Percentiles rank a stretch among this genome's conserved stretches.
Evolutionary conservation across 2,329 filamentous ascomycete species (phyloP).

Genomic region (Aspergillus tamarii): DNA sequence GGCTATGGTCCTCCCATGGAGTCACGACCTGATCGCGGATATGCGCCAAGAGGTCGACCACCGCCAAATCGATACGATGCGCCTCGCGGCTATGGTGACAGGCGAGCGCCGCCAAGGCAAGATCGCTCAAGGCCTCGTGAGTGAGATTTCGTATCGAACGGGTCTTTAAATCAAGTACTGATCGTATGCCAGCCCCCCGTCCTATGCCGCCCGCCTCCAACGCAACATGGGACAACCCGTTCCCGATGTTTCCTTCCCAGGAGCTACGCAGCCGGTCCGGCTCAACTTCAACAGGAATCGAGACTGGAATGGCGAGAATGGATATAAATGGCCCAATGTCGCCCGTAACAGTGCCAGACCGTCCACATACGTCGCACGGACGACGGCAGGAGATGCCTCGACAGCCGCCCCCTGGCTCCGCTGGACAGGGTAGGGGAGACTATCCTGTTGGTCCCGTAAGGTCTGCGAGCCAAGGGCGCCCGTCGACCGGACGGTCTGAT

Average conservation of each 20-base stretch:
- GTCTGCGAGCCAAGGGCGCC: conserved; percentile 31
- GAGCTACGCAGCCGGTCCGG: conserved; percentile 39
- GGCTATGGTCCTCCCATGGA: conserved; percentile 30
- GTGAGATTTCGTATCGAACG: conserved; percentile 19
- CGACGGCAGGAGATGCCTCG: conserved; percentile 37
- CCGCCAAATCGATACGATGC: conserved; percentile 28
- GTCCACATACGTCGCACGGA: conserved; percentile 45
- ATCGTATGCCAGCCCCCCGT: conserved; percentile 32
- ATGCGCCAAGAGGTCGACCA: conserved; percentile 31
- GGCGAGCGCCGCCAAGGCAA: conserved; percentile 33
- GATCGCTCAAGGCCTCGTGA: conserved; percentile 39
- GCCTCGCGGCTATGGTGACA: conserved; percentile 31
- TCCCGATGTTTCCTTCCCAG: conserved; percentile 46
- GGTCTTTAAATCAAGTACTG: neutral
- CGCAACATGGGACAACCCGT: conserved; percentile 53
- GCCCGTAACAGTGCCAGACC: conserved; percentile 26
- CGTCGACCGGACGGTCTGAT: conserved; percentile 16
- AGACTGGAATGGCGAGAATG: conserved; percentile 46
- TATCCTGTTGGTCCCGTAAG: conserved; percentile 28
- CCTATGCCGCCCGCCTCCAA: conserved; percentile 41
- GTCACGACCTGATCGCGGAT: conserved; percentile 21
- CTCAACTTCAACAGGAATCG: conserved; percentile 32
- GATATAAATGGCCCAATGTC: conserved; percentile 36
- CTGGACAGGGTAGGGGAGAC: conserved; percentile 27
- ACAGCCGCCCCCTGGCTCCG: conserved; percentile 29